Evolutionary conservation across 129 eudicot genomes (phyloP).

Genomic region (Heracleum sosnowskyi): DNA sequence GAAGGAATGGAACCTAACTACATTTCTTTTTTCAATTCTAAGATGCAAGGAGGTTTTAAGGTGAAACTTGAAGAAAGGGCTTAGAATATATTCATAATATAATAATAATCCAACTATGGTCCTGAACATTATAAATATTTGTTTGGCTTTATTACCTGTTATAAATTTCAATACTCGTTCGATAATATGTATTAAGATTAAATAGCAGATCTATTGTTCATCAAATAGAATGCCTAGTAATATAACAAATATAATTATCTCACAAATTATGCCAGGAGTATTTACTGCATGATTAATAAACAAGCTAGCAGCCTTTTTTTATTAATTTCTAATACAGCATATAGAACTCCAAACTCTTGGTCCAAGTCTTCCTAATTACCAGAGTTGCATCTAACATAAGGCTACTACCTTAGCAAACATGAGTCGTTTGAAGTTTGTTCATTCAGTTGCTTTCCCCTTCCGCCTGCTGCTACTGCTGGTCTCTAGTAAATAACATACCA

Average conservation of each 20-base stretch:
- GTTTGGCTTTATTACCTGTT: not conserved
- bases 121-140: not conserved
- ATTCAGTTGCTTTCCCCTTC: slow-evolving; percentile 97
- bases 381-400: not conserved
- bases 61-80: slow-evolving; percentile 31
- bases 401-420: not conserved
- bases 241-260: not conserved
- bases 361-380: not conserved
- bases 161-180: not conserved
- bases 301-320: not conserved
- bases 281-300: not conserved
- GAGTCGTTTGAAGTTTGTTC: not conserved
- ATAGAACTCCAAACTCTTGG: not conserved
- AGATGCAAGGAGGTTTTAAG: slow-evolving; percentile 46
- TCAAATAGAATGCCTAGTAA: not conserved
- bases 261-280: not conserved
- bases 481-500: slow-evolving; percentile 88
- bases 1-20: slow-evolving; percentile 32
- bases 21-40: slow-evolving; percentile 25
- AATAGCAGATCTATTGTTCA: not conserved
- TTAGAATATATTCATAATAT: not conserved
- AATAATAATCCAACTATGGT: not conserved
- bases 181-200: not conserved
- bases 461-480: slow-evolving; percentile 71
- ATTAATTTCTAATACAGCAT: not conserved